Evolutionary conservation across 495 filamentous ascomycete species (phyloP), one percentile per base, ranked within the genome.

Genomic region (Pyrenopolyporus hunteri): DNA sequence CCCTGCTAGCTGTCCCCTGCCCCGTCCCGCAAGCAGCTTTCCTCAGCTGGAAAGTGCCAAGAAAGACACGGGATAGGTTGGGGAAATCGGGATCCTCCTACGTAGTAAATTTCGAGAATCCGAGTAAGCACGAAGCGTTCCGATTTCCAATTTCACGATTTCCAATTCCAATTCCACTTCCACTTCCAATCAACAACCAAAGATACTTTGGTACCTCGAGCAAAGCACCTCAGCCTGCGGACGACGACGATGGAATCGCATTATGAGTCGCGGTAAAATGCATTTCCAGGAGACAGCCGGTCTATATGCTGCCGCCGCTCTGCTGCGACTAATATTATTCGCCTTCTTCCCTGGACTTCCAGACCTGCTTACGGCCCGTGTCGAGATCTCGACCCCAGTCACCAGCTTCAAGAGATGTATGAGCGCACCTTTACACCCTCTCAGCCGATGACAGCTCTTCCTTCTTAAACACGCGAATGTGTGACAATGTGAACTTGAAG

Each of bases 361-460:
- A 10, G 87, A 92, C 66, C 80, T 97, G 50, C 80, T 98, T 56
- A 92, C 91, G 7, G 91, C 88, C 53, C 87, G 94, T 70, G 94
- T 97, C 57, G 94, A 98, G 81, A 87, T 98, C 57, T 97, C 94
- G 20, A 98, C 94, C 2, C 92, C 94, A 13, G 89, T 98, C 20
- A 97, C 89, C 55, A 97, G 94, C 83, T 98, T 96, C 83, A 98
- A 97, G 79, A 85, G 95, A 84, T 76, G 92, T 96, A 80, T 75
- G 88, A 0, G 11, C 53, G 17, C n/a, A n/a, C n/a, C n/a, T n/a
- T n/a, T n/a, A n/a, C n/a, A n/a, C n/a, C n/a, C n/a, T n/a, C 20
- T 1, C 13, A 17, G 32, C 10, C 7, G 0, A 31, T 47, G 17
- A 23, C 2, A 22, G 19, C 17, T 23, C 5, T 5, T 42, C n/a